Percentiles rank a stretch among this genome's conserved stretches.
These are phyloP conservation scores for Colletotrichum eremochloae DNA, from an alignment of 2,329 filamentous ascomycete species.

Conservation along the genomic window DNA sequence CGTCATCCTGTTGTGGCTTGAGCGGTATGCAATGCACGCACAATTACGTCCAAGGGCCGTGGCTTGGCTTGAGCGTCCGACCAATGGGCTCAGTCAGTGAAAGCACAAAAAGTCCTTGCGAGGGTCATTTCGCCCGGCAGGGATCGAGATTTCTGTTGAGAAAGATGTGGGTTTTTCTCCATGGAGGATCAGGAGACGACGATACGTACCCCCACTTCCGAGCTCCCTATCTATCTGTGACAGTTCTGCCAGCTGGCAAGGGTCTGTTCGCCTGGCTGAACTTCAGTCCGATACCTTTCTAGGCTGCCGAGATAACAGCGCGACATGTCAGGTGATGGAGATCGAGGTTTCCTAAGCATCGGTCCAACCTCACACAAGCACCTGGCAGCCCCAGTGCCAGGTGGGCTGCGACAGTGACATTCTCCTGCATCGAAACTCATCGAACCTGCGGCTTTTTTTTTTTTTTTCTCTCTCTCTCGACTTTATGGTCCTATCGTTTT, in stretches of 20 bases:
- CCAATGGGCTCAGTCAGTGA: not conserved
- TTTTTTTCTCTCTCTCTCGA: too few species aligned
- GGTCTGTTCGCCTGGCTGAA: slow-evolving; percentile 21
- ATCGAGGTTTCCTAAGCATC: slow-evolving; percentile 20
- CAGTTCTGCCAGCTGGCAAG: slow-evolving; percentile 8
- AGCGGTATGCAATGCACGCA: slow-evolving; percentile 24
- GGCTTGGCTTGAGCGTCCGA: slow-evolving; percentile 3
- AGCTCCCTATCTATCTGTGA: not conserved
- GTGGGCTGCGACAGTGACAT: not conserved
- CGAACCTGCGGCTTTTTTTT: slow-evolving; percentile 15
- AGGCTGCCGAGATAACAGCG: not conserved
- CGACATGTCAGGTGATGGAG: slow-evolving; percentile 17
- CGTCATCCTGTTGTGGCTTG: slow-evolving; percentile 38
- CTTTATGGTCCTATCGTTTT: not conserved
- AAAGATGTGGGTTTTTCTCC: slow-evolving; percentile 27
- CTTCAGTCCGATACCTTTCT: slow-evolving; percentile 1
- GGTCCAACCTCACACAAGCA: not conserved
- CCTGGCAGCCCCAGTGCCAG: not conserved
- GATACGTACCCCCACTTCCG: slow-evolving; percentile 1
- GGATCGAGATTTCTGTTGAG: slow-evolving; percentile 41
- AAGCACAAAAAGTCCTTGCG: slow-evolving; percentile 25
- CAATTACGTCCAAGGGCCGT: slow-evolving; percentile 35
- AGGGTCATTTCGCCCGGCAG: slow-evolving; percentile 35
- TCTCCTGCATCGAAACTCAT: slow-evolving; percentile 19
- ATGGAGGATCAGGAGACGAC: not conserved